Percentiles rank a stretch among this genome's conserved stretches.
phyloP scores from a whole-genome alignment of 768 basidiomycete species.

The Tulasnella sp. region DNA sequence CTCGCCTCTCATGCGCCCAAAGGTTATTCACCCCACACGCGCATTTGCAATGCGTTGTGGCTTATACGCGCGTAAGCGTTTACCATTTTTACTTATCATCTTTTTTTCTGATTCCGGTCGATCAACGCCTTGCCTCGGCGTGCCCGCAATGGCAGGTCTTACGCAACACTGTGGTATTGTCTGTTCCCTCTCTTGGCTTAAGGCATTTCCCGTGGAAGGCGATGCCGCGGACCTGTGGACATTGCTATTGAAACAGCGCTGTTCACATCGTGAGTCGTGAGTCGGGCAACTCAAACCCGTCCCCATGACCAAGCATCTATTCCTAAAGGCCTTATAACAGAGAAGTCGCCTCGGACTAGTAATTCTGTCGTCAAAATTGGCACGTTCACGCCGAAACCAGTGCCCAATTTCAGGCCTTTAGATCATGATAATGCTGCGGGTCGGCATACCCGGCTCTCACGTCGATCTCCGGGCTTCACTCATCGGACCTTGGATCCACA shows the following conservation, averaged over 20 bases:
- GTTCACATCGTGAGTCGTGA: neutral
- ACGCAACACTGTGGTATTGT: neutral
- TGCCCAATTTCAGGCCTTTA: neutral
- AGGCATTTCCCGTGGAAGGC: neutral
- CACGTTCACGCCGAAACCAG: neutral
- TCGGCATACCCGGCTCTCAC: neutral
- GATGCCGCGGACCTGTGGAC: constrained; percentile 4
- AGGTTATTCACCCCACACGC: neutral
- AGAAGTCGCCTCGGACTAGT: neutral
- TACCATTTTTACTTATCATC: neutral
- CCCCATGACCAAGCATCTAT: neutral
- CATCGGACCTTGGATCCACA: no score
- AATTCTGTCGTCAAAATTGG: neutral
- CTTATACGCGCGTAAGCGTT: neutral
- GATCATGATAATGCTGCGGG: neutral
- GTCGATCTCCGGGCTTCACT: neutral
- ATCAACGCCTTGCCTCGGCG: neutral
- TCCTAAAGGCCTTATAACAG: neutral
- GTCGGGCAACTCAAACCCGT: neutral
- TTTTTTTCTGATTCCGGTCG: neutral
- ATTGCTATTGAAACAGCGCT: neutral
- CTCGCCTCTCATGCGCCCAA: neutral
- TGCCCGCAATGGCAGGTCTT: neutral
- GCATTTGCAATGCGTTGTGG: neutral
- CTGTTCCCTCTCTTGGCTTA: neutral